Percentiles rank a stretch among this genome's conserved stretches.
These are phyloP conservation scores for Malus hybrid DNA, from an alignment of 331 rosid genomes.

Conservation along the genomic window DNA sequence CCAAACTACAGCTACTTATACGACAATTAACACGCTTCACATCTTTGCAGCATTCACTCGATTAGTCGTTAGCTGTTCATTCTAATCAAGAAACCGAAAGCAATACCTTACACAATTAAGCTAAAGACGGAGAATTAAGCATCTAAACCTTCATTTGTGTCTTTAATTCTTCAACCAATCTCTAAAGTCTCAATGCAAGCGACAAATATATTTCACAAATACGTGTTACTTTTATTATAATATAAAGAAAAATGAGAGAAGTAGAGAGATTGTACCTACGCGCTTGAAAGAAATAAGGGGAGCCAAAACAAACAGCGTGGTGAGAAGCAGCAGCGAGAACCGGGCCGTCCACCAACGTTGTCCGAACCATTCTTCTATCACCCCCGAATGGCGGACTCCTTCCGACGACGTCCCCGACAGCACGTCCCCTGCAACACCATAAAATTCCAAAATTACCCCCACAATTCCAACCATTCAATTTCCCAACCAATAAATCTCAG, in stretches of 20 bases:
- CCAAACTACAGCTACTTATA: not conserved
- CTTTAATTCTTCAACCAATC: too few relatives aligned
- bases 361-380: conserved; percentile 67
- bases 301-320: conserved; percentile 40
- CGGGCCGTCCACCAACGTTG: conserved; percentile 63
- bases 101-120: not conserved
- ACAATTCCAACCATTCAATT: not conserved
- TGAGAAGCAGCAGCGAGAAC: conserved; percentile 32
- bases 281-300: conserved; percentile 59
- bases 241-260: not conserved
- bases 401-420: conserved; percentile 54
- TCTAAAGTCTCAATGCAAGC: too few relatives aligned
- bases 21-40: not conserved
- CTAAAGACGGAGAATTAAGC: not conserved
- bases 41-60: not conserved
- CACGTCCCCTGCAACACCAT: conserved; percentile 49
- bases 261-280: conserved; percentile 35
- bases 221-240: not conserved
- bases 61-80: too few relatives aligned
- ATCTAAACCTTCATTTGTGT: not conserved
- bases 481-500: not conserved
- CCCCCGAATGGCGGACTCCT: conserved; percentile 45
- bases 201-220: too few relatives aligned
- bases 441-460: not conserved
- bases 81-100: not conserved